Base-by-base conservation (phyloP, 73 alveolate genomes). In the Paramecium pentaurelia region DNA sequence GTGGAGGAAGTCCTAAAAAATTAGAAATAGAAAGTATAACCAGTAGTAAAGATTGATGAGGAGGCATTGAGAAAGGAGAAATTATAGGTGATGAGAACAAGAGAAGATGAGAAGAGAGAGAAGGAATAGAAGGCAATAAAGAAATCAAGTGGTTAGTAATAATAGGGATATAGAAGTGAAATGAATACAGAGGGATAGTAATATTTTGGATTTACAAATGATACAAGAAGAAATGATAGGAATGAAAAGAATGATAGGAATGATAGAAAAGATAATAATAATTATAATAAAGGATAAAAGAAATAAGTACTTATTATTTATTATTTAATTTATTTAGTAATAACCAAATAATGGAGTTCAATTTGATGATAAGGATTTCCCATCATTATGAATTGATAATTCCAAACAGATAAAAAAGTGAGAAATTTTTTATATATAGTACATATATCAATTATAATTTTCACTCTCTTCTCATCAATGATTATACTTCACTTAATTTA, bases 51-150 rank as follows among this genome's bases (percentile, higher is more conserved):
- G 30, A 38, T 77, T 40, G 71, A 77, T 22, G 90, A 77, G 12
- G 71, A 77, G 25, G 73, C 40, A 22, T 42, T 77, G 7, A 42
- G 40, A 42, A 77, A 42, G 71, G 90, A 77, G 73, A 77, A 77
- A 16, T 42, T 77, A 38, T 38, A 11, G n/a, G 90, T 77, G 4
- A 2, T 77, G 34, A 77, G 40, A 42, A 77, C 90, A 38, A 77
- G 49, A 32, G 90, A 38, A 22, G 90, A 77, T 77, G 90, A 77
- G 51, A 77, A 22, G 14, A 77, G 90, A 77, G 90, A 60, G 45
- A 14, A 60, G 37, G 77, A 60, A 25, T 60, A 60, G 25, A 60
- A 60, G 77, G 37, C 60, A 49, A 49, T 28, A 2, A 49, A 60
- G 11, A 60, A 77, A 42, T 42, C 18, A 77, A 14, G 20, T 18